phyloP scores from a whole-genome alignment of 305 asterid genomes.

The Fraxinus platypoda region DNA sequence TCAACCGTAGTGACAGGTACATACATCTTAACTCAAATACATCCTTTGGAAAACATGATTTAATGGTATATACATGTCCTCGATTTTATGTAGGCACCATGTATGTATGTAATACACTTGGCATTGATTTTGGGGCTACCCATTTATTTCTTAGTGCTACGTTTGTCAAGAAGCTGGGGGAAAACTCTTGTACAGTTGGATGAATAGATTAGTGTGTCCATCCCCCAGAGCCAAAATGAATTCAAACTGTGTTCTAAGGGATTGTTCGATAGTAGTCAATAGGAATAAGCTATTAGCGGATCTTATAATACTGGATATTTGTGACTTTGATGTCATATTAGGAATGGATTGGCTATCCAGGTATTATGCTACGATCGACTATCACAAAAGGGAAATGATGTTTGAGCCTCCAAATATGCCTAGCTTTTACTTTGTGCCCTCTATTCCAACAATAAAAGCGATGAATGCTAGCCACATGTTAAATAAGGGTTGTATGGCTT shows the following conservation, averaged over 20 bases:
- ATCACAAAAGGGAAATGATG: no score
- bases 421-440: no score
- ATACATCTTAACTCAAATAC: no score
- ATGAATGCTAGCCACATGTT: no score
- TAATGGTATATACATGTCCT: neutral
- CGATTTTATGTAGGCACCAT: neutral
- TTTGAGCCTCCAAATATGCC: no score
- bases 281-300: neutral
- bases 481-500: no score
- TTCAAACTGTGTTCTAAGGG: neutral
- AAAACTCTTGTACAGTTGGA: neutral
- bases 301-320: neutral
- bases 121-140: neutral
- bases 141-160: neutral
- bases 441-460: no score
- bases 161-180: neutral
- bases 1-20: neutral
- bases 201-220: neutral
- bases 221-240: neutral
- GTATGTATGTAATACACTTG: neutral
- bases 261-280: neutral
- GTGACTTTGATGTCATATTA: neutral
- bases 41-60: no score
- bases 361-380: no score
- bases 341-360: no score